A percentile compares a stretch with the other conserved stretches of the same genome.
These are phyloP conservation scores for Diaporthe nobilis DNA, from an alignment of 2,329 filamentous ascomycete species.

Conservation along the genomic window DNA sequence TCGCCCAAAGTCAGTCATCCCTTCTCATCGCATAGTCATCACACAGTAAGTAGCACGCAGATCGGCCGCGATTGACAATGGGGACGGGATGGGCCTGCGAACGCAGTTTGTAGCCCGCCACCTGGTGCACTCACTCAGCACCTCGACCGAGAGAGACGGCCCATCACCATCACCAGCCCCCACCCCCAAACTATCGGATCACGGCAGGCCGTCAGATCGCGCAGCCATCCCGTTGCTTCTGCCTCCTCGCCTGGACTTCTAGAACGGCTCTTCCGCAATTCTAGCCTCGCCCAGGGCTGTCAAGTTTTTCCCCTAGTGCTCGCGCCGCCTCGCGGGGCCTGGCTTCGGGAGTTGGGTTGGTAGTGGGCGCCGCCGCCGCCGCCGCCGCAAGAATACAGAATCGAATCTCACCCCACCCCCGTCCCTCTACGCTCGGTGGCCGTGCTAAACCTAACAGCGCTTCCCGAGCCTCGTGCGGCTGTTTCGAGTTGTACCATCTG, in stretches of 20 bases:
- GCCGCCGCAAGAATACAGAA: not conserved
- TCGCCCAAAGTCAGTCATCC: not conserved
- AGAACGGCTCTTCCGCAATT: slow-evolving; percentile 34
- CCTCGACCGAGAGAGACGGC: not conserved
- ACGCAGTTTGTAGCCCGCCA: not conserved
- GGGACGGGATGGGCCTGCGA: not conserved
- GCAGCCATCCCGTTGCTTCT: not conserved
- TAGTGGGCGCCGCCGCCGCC: not conserved
- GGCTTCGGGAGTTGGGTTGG: not conserved
- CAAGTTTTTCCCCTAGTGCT: not conserved
- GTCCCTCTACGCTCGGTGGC: not conserved
- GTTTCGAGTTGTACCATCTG: slow-evolving; percentile 18
- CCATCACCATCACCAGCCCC: not conserved
- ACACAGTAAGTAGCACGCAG: not conserved
- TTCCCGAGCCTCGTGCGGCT: slow-evolving; percentile 11
- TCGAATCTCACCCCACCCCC: not conserved
- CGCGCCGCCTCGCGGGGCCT: not conserved
- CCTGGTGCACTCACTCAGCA: not conserved
- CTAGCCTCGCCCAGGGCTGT: slow-evolving; percentile 29
- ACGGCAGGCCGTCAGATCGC: not conserved
- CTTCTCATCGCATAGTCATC: not conserved
- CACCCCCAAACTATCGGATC: not conserved
- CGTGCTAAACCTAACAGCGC: slow-evolving; percentile 12
- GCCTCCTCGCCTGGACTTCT: slow-evolving; percentile 20
- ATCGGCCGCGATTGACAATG: not conserved